These are phyloP conservation scores for Saccharomycopsis selenospora DNA, from an alignment of 805 yeast species.

Conservation along the genomic window DNA sequence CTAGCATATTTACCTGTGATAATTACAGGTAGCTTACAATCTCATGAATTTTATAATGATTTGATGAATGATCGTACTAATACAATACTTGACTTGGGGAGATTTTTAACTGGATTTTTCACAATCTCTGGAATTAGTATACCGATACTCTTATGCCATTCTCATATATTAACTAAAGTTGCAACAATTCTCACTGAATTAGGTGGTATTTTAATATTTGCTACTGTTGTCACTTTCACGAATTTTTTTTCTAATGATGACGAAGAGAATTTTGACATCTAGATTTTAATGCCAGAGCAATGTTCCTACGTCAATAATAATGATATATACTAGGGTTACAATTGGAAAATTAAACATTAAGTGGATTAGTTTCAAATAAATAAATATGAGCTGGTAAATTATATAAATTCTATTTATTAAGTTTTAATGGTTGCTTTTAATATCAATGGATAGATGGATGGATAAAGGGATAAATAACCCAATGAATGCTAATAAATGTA, in stretches of 20 bases:
- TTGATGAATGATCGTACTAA: slow-evolving; percentile 15
- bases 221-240: slow-evolving; percentile 16
- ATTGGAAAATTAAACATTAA: too few species aligned
- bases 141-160: slow-evolving; percentile 15
- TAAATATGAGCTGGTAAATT: too few species aligned
- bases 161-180: slow-evolving; percentile 9
- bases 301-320: too few species aligned
- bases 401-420: too few species aligned
- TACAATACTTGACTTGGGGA: slow-evolving; percentile 14
- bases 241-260: slow-evolving; percentile 11
- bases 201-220: slow-evolving; percentile 15
- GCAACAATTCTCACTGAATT: slow-evolving; percentile 18
- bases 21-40: slow-evolving; percentile 4
- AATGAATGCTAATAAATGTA: too few species aligned
- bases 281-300: too few species aligned
- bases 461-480: too few species aligned
- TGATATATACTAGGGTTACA: too few species aligned
- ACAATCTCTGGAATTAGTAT: slow-evolving; percentile 15
- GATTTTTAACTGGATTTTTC: slow-evolving; percentile 13
- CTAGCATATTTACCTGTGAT: slow-evolving; percentile 17
- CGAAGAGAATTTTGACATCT: slow-evolving; percentile 6
- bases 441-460: too few species aligned
- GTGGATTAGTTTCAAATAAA: too few species aligned
- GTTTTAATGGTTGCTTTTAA: too few species aligned
- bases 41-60: slow-evolving; percentile 15